Evolutionary conservation across 2,329 filamentous ascomycete species (phyloP).

Genomic region (Verticillium klebahnii): DNA sequence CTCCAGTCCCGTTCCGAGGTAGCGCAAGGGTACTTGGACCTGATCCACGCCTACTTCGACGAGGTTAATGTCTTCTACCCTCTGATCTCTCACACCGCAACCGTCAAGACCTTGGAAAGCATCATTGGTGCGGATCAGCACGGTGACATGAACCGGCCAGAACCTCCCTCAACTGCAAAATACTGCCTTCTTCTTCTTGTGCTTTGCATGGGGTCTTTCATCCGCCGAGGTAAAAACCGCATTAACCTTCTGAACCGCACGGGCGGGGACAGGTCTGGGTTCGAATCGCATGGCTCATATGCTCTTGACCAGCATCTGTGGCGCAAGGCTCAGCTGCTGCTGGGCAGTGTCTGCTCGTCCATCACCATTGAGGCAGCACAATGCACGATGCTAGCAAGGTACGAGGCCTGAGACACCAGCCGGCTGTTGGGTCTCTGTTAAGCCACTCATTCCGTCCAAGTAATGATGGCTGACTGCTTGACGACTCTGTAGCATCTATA

Average conservation of each 20-base stretch:
- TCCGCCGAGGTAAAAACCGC: slow-evolving; percentile 1
- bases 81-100: neutral
- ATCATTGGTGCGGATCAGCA: neutral
- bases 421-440: neutral
- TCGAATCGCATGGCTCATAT: neutral
- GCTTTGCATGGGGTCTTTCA: slow-evolving; percentile 10
- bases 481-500: slow-evolving; percentile 15
- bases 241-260: neutral
- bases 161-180: neutral
- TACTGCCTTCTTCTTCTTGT: slow-evolving; percentile 14
- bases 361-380: slow-evolving; percentile 18
- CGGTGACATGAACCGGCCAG: neutral
- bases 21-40: neutral
- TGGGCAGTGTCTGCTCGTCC: slow-evolving; percentile 15
- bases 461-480: too few species aligned
- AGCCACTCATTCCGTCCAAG: too few species aligned
- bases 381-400: slow-evolving; percentile 22
- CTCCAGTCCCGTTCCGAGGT: too few species aligned
- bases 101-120: neutral
- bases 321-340: slow-evolving; percentile 17
- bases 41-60: slow-evolving; percentile 16
- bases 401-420: neutral
- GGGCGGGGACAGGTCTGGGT: neutral
- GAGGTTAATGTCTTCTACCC: slow-evolving; percentile 21
- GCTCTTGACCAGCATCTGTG: slow-evolving; percentile 10